Percentiles rank a stretch among this genome's conserved stretches.
Conservation (phyloP, 2,329 filamentous ascomycete genomes). For the Pestalotiopsis sp. region DNA sequence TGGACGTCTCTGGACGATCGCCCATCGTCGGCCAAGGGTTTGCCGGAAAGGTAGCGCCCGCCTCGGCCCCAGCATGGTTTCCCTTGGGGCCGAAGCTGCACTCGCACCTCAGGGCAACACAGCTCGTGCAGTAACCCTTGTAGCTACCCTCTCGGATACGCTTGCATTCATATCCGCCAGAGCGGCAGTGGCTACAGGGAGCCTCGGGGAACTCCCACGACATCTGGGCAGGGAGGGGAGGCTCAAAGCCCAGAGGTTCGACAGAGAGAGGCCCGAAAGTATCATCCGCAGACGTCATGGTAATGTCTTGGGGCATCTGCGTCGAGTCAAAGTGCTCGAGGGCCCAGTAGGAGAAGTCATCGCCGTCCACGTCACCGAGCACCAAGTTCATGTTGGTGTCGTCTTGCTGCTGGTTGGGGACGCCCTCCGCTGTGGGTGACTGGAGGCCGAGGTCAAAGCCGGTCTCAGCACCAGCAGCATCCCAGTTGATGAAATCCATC, state of each 20-base stretch:
- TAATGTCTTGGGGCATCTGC: constrained; percentile 35
- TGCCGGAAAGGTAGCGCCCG: constrained; percentile 39
- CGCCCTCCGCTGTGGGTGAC: constrained; percentile 32
- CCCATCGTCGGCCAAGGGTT: constrained; percentile 48
- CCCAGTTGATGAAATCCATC: constrained; percentile 61
- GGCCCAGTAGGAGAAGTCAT: constrained; percentile 60
- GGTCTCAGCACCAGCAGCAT: constrained; percentile 40
- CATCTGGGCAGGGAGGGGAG: constrained; percentile 27
- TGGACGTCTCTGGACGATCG: constrained; percentile 40
- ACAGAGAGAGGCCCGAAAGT: constrained; percentile 29
- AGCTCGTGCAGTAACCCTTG: constrained; percentile 62
- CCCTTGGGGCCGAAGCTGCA: constrained; percentile 54
- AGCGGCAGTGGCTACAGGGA: constrained; percentile 53
- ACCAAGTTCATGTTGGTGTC: constrained; percentile 49
- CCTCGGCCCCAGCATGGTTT: constrained; percentile 32
- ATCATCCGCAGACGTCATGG: constrained; percentile 30
- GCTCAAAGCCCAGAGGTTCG: neutral
- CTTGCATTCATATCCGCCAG: constrained; percentile 60
- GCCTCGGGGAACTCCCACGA: constrained; percentile 44
- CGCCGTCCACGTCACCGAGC: constrained; percentile 55
- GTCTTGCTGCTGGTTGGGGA: constrained; percentile 20
- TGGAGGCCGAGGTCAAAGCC: constrained; percentile 32
- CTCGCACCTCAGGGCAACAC: constrained; percentile 57
- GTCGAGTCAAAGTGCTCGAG: constrained; percentile 56
- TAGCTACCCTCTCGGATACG: constrained; percentile 59